A percentile compares a stretch with the other conserved stretches of the same genome.
phyloP scores from a whole-genome alignment of 306 rosid species.

The Dryas octopetala region DNA sequence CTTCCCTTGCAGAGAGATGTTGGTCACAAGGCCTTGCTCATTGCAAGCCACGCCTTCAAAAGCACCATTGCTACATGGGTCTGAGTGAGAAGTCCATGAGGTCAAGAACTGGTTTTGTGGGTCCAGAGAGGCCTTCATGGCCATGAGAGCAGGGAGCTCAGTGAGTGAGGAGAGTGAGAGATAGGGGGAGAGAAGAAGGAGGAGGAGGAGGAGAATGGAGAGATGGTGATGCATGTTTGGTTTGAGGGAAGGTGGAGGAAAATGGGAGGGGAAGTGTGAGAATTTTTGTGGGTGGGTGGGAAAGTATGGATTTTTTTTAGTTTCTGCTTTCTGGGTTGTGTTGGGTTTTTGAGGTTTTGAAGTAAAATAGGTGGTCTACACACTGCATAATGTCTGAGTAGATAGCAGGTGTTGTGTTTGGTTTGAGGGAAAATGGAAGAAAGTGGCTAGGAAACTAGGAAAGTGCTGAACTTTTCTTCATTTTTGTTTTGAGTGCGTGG shows the following conservation, averaged over 20 bases:
- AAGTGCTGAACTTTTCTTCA: too few relatives aligned
- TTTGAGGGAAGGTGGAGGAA: slow-evolving; percentile 19
- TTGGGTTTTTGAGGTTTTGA: slow-evolving; percentile 7
- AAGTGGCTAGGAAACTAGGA: background rate
- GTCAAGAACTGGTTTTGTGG: slow-evolving; percentile 40
- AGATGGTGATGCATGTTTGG: slow-evolving; percentile 37
- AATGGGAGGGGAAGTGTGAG: slow-evolving; percentile 14
- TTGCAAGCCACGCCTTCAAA: slow-evolving; percentile 60
- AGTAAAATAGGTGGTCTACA: background rate
- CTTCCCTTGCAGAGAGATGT: slow-evolving; percentile 52
- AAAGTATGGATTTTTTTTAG: background rate
- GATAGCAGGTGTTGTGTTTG: slow-evolving; percentile 15
- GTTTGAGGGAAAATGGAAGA: slow-evolving; percentile 17
- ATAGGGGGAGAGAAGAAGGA: slow-evolving; percentile 24
- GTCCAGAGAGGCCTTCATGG: slow-evolving; percentile 48
- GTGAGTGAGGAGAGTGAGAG: slow-evolving; percentile 18
- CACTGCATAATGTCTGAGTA: background rate
- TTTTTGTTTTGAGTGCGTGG: slow-evolving; percentile 9
- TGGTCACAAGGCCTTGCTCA: slow-evolving; percentile 43
- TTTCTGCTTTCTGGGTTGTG: background rate
- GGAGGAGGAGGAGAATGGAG: slow-evolving; percentile 11
- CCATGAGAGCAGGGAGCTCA: slow-evolving; percentile 42
- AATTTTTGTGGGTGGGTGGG: background rate
- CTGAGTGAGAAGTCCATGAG: slow-evolving; percentile 38
- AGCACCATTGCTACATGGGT: slow-evolving; percentile 39